Conservation (phyloP, 2,329 filamentous ascomycete genomes). For the Colletotrichum eremochloae region DNA sequence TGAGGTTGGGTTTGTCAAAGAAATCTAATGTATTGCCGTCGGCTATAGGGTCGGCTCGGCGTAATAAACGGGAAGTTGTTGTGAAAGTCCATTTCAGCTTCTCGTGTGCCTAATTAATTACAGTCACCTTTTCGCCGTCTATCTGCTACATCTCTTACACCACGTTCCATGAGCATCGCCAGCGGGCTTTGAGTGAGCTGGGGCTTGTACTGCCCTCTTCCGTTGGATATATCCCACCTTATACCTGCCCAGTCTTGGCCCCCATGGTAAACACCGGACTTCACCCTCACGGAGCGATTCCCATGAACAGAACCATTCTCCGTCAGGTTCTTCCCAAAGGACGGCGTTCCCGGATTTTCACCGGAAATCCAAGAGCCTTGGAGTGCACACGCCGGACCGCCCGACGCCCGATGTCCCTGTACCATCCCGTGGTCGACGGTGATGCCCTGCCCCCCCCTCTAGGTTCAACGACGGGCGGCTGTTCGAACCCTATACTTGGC, state of each 20-base stretch:
- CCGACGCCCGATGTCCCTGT: no score
- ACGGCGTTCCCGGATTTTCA: no score
- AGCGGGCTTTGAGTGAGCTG: not conserved
- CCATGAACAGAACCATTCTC: no score
- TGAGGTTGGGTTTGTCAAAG: conserved; percentile 78
- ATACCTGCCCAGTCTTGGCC: not conserved
- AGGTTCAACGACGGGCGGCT: no score
- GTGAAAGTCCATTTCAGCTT: not conserved
- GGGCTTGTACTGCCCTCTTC: not conserved
- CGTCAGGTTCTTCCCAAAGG: no score
- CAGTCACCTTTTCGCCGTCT: not conserved
- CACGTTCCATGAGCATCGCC: not conserved
- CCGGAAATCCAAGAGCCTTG: no score
- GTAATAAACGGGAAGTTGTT: not conserved
- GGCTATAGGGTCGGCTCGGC: not conserved
- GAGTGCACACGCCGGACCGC: no score
- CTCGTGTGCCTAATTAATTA: not conserved
- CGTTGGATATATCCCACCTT: not conserved
- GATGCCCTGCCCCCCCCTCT: no score
- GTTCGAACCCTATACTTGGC: no score
- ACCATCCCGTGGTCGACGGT: no score
- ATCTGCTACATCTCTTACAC: not conserved
- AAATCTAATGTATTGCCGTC: conserved; percentile 58
- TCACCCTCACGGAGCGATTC: no score
- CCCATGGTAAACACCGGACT: not conserved